Conservation (phyloP, 768 basidiomycete species). For the Pleurotus salmoneostramineus region DNA sequence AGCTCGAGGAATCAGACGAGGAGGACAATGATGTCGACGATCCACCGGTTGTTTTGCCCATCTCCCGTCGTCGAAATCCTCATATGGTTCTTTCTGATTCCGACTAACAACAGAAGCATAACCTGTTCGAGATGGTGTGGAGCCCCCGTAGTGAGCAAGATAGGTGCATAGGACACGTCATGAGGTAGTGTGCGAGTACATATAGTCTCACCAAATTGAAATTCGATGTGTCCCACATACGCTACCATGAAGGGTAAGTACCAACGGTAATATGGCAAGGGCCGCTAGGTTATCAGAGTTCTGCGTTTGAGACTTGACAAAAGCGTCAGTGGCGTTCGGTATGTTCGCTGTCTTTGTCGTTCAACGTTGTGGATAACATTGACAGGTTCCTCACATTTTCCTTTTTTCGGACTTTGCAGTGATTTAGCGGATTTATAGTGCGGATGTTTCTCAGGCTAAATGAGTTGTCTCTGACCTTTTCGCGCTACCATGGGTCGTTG, state of each 20-base stretch:
- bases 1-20: slow-evolving; percentile 2
- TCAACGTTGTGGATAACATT: too few relatives aligned
- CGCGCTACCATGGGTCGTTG: neutral
- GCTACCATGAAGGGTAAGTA: too few relatives aligned
- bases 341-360: too few relatives aligned
- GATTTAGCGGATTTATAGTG: neutral
- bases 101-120: neutral
- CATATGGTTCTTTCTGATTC: neutral
- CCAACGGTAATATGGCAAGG: too few relatives aligned
- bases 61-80: neutral
- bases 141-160: too few relatives aligned
- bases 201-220: too few relatives aligned
- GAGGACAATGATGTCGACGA: slow-evolving; percentile 13
- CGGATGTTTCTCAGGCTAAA: neutral
- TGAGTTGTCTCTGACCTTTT: neutral
- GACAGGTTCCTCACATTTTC: neutral
- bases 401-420: neutral
- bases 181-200: too few relatives aligned
- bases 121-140: neutral
- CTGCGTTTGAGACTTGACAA: too few relatives aligned
- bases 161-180: too few relatives aligned
- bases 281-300: too few relatives aligned
- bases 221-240: too few relatives aligned
- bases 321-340: too few relatives aligned
- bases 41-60: neutral